Conservation (phyloP, 2,329 filamentous ascomycete genomes). For the Trichoderma guizhouense region DNA sequence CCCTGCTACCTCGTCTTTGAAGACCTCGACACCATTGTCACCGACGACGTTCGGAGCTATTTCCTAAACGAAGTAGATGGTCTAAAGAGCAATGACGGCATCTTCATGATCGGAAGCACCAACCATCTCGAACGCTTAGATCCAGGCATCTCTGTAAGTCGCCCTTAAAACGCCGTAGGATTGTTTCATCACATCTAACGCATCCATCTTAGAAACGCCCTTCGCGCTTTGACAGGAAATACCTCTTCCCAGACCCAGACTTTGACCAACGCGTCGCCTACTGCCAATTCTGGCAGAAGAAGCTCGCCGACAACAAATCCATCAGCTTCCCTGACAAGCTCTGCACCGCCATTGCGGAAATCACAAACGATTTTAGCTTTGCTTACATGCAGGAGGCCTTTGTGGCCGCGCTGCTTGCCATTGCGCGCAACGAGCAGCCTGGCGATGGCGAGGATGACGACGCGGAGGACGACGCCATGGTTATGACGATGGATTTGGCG, state of each 20-base stretch:
- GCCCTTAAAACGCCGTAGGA: background rate
- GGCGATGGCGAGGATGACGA: constrained; percentile 25
- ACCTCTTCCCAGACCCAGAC: constrained; percentile 58
- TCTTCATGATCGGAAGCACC: constrained; percentile 65
- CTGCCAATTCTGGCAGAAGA: constrained; percentile 60
- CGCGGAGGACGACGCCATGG: background rate
- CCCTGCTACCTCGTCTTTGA: constrained; percentile 71
- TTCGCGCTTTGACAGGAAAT: constrained; percentile 65
- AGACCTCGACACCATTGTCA: constrained; percentile 66
- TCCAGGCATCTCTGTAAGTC: constrained; percentile 55
- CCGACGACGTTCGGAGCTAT: constrained; percentile 58
- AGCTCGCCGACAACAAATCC: constrained; percentile 53
- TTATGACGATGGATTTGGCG: constrained; percentile 29
- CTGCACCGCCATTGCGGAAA: constrained; percentile 55
- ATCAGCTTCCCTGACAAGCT: constrained; percentile 54
- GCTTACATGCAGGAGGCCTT: constrained; percentile 70
- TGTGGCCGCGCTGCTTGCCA: constrained; percentile 58
- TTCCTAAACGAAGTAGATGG: constrained; percentile 73
- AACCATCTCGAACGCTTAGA: constrained; percentile 65
- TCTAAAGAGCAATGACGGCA: constrained; percentile 65
- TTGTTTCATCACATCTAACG: background rate
- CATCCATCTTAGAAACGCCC: constrained; percentile 51
- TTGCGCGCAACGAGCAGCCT: constrained; percentile 41
- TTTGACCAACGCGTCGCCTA: constrained; percentile 55
- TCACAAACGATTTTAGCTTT: constrained; percentile 64